phyloP scores from a whole-genome alignment of 495 filamentous ascomycete genomes.

The Thozetella sp. region DNA sequence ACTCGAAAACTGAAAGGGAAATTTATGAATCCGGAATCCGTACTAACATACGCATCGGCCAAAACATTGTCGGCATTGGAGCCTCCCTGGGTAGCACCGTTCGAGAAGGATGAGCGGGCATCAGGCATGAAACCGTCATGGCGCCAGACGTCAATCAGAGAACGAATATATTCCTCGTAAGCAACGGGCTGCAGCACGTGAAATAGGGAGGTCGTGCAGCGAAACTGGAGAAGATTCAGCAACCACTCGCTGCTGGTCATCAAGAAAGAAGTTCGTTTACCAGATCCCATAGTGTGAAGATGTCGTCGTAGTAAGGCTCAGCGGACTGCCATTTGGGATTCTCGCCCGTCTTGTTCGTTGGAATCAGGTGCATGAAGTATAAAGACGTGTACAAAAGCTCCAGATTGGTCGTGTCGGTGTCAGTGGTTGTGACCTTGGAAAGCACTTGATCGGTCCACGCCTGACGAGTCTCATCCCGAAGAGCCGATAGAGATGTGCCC shows the following conservation, averaged over 20 bases:
- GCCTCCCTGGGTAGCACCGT: conserved; percentile 70
- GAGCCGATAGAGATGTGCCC: conserved; percentile 40
- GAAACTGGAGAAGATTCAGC: conserved; percentile 39
- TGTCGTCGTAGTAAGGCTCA: conserved; percentile 68
- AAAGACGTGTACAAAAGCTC: conserved; percentile 65
- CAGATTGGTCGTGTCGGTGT: conserved; percentile 56
- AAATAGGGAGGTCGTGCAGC: conserved; percentile 63
- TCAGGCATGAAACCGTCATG: conserved; percentile 69
- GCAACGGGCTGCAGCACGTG: conserved; percentile 65
- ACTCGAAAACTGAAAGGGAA: no score
- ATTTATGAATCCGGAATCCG: no score
- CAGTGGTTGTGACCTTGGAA: conserved; percentile 61
- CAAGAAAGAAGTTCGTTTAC: conserved; percentile 12
- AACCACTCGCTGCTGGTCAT: background rate
- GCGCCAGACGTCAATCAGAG: conserved; percentile 71
- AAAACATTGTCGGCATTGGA: conserved; percentile 76
- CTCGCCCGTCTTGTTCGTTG: conserved; percentile 72
- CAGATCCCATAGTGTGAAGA: conserved; percentile 59
- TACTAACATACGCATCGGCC: conserved; percentile 76
- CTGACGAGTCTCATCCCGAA: conserved; percentile 48
- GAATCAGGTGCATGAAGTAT: conserved; percentile 71
- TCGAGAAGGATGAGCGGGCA: conserved; percentile 69
- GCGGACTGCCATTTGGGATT: conserved; percentile 66
- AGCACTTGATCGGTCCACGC: conserved; percentile 65
- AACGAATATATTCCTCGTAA: conserved; percentile 69